Percentiles rank a stretch among this genome's conserved stretches.
These are phyloP conservation scores for Saccharomycopsis synnaedendra DNA, from an alignment of 805 yeast genomes.

Conservation along the genomic window DNA sequence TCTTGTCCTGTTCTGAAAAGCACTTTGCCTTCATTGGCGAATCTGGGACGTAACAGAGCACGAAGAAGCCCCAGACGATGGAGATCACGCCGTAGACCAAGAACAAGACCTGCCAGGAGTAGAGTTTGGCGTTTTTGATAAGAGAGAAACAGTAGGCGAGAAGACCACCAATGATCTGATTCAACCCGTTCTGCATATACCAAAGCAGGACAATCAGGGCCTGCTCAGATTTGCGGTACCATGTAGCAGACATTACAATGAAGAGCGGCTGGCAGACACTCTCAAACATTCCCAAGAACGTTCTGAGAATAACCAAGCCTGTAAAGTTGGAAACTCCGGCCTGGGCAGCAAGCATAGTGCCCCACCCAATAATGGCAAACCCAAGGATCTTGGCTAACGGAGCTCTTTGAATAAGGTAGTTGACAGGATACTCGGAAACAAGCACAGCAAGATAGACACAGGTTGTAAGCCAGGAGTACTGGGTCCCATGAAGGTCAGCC, in stretches of 20 bases:
- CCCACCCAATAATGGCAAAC: conserved; percentile 31
- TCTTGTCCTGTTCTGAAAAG: conserved; percentile 23
- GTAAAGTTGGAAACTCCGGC: conserved; percentile 34
- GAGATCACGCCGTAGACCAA: conserved; percentile 25
- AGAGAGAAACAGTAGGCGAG: conserved; percentile 25
- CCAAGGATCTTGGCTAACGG: conserved; percentile 31
- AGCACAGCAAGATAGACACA: conserved; percentile 10
- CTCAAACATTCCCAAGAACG: conserved; percentile 31
- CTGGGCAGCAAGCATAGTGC: conserved; percentile 32
- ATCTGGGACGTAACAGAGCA: conserved; percentile 24
- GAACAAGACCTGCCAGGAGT: conserved; percentile 25
- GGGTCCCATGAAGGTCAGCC: conserved; percentile 25
- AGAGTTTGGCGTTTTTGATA: conserved; percentile 17
- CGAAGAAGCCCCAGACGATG: conserved; percentile 23
- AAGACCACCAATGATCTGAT: conserved; percentile 23
- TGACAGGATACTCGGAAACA: conserved; percentile 14
- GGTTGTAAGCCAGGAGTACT: conserved; percentile 12
- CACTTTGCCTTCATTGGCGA: conserved; percentile 25
- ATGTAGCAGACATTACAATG: conserved; percentile 16
- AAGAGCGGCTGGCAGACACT: conserved; percentile 9
- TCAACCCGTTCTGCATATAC: conserved; percentile 23
- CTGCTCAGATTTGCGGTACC: conserved; percentile 26
- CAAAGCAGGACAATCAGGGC: conserved; percentile 23
- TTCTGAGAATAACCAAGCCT: conserved; percentile 36
- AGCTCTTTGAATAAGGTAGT: conserved; percentile 32